Conservation (phyloP, 2,329 filamentous ascomycete species). For the Colletotrichum musae region DNA sequence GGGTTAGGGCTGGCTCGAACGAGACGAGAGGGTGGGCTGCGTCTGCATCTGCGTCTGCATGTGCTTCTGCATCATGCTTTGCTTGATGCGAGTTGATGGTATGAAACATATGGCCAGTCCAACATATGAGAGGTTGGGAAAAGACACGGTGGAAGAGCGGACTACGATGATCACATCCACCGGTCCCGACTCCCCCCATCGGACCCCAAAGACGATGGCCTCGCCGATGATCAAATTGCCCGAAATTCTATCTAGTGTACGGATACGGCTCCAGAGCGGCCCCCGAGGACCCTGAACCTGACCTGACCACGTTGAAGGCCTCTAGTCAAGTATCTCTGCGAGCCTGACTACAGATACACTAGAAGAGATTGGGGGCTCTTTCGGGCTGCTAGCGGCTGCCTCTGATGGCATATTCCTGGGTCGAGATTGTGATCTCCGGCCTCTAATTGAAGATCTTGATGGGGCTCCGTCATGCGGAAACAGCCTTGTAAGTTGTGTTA, state of each 20-base stretch:
- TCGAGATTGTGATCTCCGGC: slow-evolving; percentile 39
- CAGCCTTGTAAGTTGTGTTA: slow-evolving; percentile 14
- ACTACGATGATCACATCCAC: slow-evolving; percentile 23
- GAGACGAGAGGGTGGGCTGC: slow-evolving; percentile 20
- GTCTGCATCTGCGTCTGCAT: background rate
- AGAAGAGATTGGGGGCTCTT: slow-evolving; percentile 2
- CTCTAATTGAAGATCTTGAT: slow-evolving; percentile 37
- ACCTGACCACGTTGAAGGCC: slow-evolving; percentile 28
- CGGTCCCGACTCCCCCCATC: slow-evolving; percentile 3
- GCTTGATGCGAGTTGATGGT: slow-evolving; percentile 9
- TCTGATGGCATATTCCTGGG: slow-evolving; percentile 37
- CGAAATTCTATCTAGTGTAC: slow-evolving; percentile 20
- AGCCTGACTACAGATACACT: slow-evolving; percentile 11
- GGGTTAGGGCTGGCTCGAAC: slow-evolving; percentile 26
- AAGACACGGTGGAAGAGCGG: no score
- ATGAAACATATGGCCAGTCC: slow-evolving; percentile 5
- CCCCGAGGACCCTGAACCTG: slow-evolving; percentile 31
- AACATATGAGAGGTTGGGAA: slow-evolving; percentile 5
- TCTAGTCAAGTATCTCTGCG: background rate
- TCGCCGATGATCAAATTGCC: slow-evolving; percentile 36
- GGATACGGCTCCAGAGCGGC: background rate
- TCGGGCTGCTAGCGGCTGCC: slow-evolving; percentile 35
- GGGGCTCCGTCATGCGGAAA: slow-evolving; percentile 38
- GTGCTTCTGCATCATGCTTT: background rate
- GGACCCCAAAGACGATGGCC: slow-evolving; percentile 22